These are phyloP conservation scores for Biscogniauxia sp. DNA, from an alignment of 2,329 filamentous ascomycete genomes.

Conservation along the genomic window DNA sequence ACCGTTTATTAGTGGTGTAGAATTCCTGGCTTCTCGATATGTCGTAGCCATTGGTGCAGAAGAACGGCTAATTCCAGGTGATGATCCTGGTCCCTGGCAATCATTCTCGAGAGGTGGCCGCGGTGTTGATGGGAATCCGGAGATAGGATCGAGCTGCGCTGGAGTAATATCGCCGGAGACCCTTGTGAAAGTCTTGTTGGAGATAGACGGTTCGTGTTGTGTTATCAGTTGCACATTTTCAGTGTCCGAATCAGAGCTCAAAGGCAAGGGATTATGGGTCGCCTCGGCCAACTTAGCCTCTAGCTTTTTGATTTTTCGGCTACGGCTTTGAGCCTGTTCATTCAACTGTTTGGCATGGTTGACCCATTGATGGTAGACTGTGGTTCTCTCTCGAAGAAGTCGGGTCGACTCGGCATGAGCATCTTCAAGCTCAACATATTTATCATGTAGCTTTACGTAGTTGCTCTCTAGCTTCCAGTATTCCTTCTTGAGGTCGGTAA, in stretches of 20 bases:
- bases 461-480: constrained; percentile 39
- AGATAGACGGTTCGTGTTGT: neutral
- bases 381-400: constrained; percentile 43
- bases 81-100: neutral
- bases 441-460: constrained; percentile 38
- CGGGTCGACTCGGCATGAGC: constrained; percentile 28
- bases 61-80: neutral
- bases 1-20: constrained; percentile 4
- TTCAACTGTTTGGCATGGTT: constrained; percentile 43
- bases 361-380: constrained; percentile 44
- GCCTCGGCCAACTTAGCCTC: constrained; percentile 36
- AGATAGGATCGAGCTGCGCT: neutral
- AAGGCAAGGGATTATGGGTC: constrained; percentile 13
- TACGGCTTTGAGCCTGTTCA: constrained; percentile 26
- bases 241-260: constrained; percentile 24
- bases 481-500: constrained; percentile 29
- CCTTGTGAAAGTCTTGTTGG: neutral
- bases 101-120: constrained; percentile 2
- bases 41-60: neutral
- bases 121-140: neutral
- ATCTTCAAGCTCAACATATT: constrained; percentile 23
- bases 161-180: neutral
- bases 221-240: constrained; percentile 4
- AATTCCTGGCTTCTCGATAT: constrained; percentile 5
- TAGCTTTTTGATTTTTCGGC: constrained; percentile 39